Base-by-base conservation (phyloP, 805 yeast genomes). In the Saccharomycopsis fodiens region DNA sequence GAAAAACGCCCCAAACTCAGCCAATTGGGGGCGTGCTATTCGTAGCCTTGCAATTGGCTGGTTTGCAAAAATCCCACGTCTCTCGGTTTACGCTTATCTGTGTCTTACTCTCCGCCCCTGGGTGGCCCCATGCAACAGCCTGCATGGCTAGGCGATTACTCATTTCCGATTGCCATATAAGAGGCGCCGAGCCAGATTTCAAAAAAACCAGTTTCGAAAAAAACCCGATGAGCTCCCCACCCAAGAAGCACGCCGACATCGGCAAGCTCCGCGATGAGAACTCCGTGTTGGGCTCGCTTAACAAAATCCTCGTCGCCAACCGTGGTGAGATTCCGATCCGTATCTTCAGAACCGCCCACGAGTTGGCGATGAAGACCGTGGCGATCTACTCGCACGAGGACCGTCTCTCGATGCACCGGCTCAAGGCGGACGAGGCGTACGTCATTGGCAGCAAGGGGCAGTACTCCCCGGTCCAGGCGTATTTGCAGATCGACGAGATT, bases 371-470 rank as follows among this genome's bases (percentile, higher is more conserved):
- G 95, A 88, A 85, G 60, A 89, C 98, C 0, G 96, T 93, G 35
- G 98, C 97, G 39, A 83, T 91, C 60, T 91, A 88, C 66, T 88
- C 97, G 30, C 95, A 91, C 63, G 97, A 93, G 67, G 98, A 91
- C 65, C 73, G 95, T 52, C 72, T 91, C 58, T 83, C 95, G 10
- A 86, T 88, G 89, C 97, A 93, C 69, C 74, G 97, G 59, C 72
- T 91, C 61, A 93, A 87, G 67, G 93, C 96, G 12, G 96, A 87
- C 62, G 96, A 87, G 67, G 85, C 95, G 30, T 91, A 89, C 59
- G 93, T 80, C 50, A 85, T 91, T 59, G 98, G 97, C 46, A 77
- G 76, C 54, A 78, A 79, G 58, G 96, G 96, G 55, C 83, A 91
- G 67, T 91, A 58, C 66, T 79, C 96, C 4, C 98, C 98, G 0